Evolutionary conservation across 2,329 filamentous ascomycete genomes (phyloP).

Genomic region (Scedosporium aurantiacum): DNA sequence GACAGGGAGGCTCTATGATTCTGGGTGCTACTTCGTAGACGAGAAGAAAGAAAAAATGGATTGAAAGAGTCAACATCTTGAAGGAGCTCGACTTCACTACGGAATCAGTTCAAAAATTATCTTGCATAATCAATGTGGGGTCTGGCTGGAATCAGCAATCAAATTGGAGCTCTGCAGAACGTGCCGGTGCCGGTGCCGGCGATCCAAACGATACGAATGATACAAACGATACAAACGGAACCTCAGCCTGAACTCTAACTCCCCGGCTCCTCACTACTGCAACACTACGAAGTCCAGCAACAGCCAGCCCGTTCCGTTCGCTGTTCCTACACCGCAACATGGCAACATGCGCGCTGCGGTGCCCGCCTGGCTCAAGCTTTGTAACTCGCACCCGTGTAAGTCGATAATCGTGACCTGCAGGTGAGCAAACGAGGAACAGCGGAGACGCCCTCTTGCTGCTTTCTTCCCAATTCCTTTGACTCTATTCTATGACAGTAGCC

Average conservation of each 20-base stretch:
- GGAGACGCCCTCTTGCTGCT: neutral
- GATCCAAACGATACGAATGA: neutral
- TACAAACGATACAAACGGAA: too few species aligned
- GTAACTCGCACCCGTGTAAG: neutral
- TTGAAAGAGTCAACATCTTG: too few species aligned
- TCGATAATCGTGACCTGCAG: neutral
- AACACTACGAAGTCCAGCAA: too few species aligned
- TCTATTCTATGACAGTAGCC: too few species aligned
- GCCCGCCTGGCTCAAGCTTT: too few species aligned
- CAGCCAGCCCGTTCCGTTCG: neutral
- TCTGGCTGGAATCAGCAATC: neutral
- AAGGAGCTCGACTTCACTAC: too few species aligned
- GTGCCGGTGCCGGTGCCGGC: neutral
- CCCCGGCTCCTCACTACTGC: neutral
- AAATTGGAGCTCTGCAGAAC: neutral
- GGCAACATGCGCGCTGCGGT: too few species aligned
- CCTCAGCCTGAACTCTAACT: neutral
- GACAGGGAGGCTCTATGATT: too few species aligned
- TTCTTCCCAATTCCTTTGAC: neutral
- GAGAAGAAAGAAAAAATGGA: too few species aligned
- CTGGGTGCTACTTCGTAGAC: too few species aligned
- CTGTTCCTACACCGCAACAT: too few species aligned
- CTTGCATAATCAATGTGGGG: neutral
- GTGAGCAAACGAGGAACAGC: neutral
- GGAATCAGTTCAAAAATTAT: too few species aligned